Percentiles rank a stretch among this genome's conserved stretches.
Evolutionary conservation across 129 eudicot genomes (phyloP).

Genomic region (Solidago caesia): DNA sequence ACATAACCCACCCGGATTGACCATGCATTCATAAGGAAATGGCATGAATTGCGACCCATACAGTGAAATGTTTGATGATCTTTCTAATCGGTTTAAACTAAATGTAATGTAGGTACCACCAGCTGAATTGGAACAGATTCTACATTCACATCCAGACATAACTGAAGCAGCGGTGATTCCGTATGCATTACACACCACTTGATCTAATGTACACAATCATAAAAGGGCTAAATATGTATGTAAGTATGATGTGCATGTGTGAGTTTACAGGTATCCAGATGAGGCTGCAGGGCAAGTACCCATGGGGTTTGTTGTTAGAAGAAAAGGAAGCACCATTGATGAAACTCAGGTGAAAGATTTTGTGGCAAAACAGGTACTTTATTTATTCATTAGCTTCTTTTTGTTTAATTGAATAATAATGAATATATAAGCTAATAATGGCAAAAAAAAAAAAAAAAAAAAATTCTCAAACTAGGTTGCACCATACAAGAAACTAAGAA

Average conservation of each 20-base stretch:
- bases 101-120: conserved; percentile 59
- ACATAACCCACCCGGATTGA: too few species aligned
- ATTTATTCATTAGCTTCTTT: neutral
- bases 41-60: neutral
- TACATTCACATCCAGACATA: conserved; percentile 58
- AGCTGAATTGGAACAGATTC: conserved; percentile 64
- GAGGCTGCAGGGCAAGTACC: conserved; percentile 72
- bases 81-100: neutral
- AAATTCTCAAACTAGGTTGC: conserved; percentile 32
- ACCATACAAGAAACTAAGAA: conserved; percentile 53
- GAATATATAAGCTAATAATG: neutral
- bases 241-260: neutral
- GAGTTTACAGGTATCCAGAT: conserved; percentile 56
- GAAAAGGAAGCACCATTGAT: conserved; percentile 44
- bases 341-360: conserved; percentile 47
- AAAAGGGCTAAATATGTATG: neutral
- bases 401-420: neutral
- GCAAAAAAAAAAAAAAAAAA: neutral
- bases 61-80: neutral
- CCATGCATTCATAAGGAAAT: too few species aligned
- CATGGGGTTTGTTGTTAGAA: conserved; percentile 64
- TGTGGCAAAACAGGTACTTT: conserved; percentile 56
- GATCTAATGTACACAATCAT: neutral
- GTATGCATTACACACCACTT: conserved; percentile 32
- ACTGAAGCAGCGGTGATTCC: conserved; percentile 74